Percentiles rank a stretch among this genome's conserved stretches.
Evolutionary conservation across 192 early-diverging fungal species (phyloP).

Genomic region (Thamnidium elegans): DNA sequence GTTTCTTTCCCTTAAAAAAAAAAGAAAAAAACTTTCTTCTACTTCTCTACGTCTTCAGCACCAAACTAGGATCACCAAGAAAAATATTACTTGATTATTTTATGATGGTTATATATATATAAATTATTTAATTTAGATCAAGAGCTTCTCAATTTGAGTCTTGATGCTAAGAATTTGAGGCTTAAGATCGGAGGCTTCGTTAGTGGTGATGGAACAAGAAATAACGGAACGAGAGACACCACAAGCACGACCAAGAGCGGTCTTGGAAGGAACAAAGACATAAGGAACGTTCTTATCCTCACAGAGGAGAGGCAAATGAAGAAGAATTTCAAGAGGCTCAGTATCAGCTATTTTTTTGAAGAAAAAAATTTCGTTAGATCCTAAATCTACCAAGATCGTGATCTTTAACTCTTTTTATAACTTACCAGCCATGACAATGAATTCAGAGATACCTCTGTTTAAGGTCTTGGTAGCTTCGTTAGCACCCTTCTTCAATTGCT

Average conservation of each 20-base stretch:
- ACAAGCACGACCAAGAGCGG: slow-evolving; percentile 94
- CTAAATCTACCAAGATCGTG: slow-evolving; percentile 4
- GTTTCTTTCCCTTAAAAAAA: no score
- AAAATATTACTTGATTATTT: neutral
- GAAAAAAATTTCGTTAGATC: neutral
- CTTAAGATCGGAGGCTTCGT: slow-evolving; percentile 95
- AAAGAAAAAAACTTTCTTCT: no score
- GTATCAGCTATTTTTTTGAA: slow-evolving; percentile 73
- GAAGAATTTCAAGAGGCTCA: slow-evolving; percentile 95
- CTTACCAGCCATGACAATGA: slow-evolving; percentile 90
- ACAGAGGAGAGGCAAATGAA: slow-evolving; percentile 96
- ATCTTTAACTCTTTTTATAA: neutral
- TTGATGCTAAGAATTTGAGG: slow-evolving; percentile 89
- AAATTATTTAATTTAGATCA: slow-evolving; percentile 59
- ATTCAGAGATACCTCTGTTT: slow-evolving; percentile 98
- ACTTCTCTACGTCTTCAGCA: no score
- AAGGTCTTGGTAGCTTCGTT: slow-evolving; percentile 99
- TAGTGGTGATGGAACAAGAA: slow-evolving; percentile 91
- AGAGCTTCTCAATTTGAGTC: slow-evolving; percentile 90
- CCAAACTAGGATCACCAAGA: no score
- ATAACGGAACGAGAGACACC: slow-evolving; percentile 95
- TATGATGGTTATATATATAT: neutral
- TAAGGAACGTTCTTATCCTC: slow-evolving; percentile 99
- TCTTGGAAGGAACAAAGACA: slow-evolving; percentile 97
- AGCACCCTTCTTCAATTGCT: slow-evolving; percentile 99